A percentile compares a stretch with the other conserved stretches of the same genome.
phyloP scores from a whole-genome alignment of 352 stramenopile genomes.

The Ophiocytium majus region DNA sequence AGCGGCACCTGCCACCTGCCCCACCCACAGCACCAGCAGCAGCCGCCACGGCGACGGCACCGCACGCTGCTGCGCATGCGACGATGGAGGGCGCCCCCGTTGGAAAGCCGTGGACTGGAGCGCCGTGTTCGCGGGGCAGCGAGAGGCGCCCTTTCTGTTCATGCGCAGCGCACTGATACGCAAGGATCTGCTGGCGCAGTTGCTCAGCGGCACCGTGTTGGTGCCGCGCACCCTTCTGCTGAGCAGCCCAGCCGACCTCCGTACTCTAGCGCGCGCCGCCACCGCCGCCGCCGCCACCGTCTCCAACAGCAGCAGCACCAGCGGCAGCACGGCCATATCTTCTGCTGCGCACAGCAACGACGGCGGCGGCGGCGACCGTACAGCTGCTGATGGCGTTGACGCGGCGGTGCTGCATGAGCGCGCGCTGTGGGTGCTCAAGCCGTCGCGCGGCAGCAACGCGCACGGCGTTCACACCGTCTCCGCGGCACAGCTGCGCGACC shows the following conservation, averaged over 20 bases:
- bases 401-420: too few relatives aligned
- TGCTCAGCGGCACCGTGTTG: not conserved
- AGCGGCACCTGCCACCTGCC: too few relatives aligned
- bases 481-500: too few relatives aligned
- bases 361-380: too few relatives aligned
- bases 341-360: too few relatives aligned
- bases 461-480: not conserved
- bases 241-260: not conserved
- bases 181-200: not conserved
- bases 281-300: too few relatives aligned
- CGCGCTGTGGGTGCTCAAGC: not conserved
- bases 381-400: too few relatives aligned
- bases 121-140: not conserved
- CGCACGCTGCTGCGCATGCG: too few relatives aligned
- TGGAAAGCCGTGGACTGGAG: not conserved
- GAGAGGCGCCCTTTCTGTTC: not conserved
- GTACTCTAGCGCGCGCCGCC: too few relatives aligned
- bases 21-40: too few relatives aligned
- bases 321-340: not conserved
- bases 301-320: too few relatives aligned
- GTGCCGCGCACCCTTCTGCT: not conserved
- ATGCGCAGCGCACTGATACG: not conserved
- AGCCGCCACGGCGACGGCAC: too few relatives aligned
- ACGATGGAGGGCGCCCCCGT: not conserved
- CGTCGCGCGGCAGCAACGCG: not conserved